A percentile compares a stretch with the other conserved stretches of the same genome.
Evolutionary conservation across 768 basidiomycete species (phyloP).

Genomic region (Crucibulum laeve): DNA sequence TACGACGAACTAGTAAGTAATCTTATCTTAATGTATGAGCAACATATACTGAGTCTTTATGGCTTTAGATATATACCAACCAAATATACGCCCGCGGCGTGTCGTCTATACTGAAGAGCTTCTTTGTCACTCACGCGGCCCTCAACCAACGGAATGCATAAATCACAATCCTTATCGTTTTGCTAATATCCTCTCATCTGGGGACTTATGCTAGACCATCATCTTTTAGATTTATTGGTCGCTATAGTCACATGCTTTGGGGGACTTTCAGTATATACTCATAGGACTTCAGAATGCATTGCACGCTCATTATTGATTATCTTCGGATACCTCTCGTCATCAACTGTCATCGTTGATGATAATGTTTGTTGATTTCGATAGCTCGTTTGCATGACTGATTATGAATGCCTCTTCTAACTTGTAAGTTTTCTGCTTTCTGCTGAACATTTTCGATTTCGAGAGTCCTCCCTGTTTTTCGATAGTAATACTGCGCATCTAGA

Average conservation of each 20-base stretch:
- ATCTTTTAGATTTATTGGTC: not conserved
- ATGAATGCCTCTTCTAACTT: too few species aligned
- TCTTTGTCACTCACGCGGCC: slow-evolving; percentile 29
- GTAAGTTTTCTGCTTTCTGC: too few species aligned
- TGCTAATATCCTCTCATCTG: not conserved
- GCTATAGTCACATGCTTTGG: not conserved
- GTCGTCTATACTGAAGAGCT: slow-evolving; percentile 65
- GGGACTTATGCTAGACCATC: not conserved
- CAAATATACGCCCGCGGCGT: slow-evolving; percentile 92
- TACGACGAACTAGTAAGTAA: slow-evolving; percentile 86
- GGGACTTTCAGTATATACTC: too few species aligned
- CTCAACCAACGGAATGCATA: slow-evolving; percentile 27
- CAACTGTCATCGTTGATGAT: too few species aligned
- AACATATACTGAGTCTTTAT: not conserved
- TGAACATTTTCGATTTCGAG: too few species aligned
- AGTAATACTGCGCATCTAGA: too few species aligned
- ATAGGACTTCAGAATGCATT: too few species aligned
- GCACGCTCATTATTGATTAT: too few species aligned
- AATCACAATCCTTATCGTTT: not conserved
- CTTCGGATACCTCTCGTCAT: too few species aligned
- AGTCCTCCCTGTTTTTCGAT: too few species aligned
- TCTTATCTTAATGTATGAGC: not conserved
- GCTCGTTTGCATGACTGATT: too few species aligned
- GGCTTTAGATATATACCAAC: slow-evolving; percentile 67
- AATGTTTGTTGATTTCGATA: too few species aligned